phyloP scores from a whole-genome alignment of 2,329 filamentous ascomycete genomes.

The Aspergillus puulaauensis region DNA sequence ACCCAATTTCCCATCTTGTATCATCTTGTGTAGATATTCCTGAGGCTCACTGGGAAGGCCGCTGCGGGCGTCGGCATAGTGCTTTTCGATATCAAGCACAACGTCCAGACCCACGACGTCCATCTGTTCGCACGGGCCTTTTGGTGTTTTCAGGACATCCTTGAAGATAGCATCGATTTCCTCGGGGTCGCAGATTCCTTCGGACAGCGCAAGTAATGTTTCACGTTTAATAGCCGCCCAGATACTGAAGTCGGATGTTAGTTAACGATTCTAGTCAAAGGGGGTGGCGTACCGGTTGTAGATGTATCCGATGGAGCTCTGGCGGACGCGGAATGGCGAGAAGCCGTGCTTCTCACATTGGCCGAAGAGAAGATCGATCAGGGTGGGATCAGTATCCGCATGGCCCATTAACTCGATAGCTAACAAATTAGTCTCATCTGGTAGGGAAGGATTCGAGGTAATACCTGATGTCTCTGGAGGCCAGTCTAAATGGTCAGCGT shows the following conservation, averaged over 20 bases:
- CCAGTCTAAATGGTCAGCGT: neutral
- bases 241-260: neutral
- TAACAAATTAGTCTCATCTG: neutral
- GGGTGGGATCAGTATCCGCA: neutral
- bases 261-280: neutral
- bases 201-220: constrained; percentile 9
- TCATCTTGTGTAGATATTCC: neutral
- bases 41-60: neutral
- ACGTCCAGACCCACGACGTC: constrained; percentile 43
- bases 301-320: constrained; percentile 40
- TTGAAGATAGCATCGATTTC: constrained; percentile 42
- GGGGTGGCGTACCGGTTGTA: neutral
- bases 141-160: constrained; percentile 34
- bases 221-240: neutral
- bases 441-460: neutral
- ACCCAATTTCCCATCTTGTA: neutral
- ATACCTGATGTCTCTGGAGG: neutral
- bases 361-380: constrained; percentile 30
- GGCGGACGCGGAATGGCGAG: constrained; percentile 37
- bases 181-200: constrained; percentile 35
- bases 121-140: constrained; percentile 43
- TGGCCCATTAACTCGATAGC: neutral
- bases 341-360: constrained; percentile 35
- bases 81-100: constrained; percentile 25
- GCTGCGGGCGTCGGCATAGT: neutral